These are phyloP conservation scores for Calocybe gangraenosa DNA, from an alignment of 768 basidiomycete genomes.

Conservation along the genomic window DNA sequence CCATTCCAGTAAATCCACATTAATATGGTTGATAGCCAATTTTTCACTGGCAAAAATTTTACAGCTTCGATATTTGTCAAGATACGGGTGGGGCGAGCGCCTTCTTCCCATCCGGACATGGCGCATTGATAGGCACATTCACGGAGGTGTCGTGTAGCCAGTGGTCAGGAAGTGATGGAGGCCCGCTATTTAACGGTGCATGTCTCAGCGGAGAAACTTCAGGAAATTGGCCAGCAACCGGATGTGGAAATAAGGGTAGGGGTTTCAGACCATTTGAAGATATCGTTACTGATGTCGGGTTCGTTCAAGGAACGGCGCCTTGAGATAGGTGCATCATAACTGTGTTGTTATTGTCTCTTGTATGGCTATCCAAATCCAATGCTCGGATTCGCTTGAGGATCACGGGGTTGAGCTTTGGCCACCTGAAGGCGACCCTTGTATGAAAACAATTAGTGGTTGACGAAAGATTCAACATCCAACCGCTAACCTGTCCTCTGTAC, in stretches of 20 bases:
- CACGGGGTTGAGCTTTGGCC: constrained; percentile 34
- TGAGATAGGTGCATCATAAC: constrained; percentile 4
- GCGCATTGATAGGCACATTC: constrained; percentile 49
- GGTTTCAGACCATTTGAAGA: background rate
- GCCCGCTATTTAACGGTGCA: constrained; percentile 40
- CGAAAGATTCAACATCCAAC: constrained; percentile 1
- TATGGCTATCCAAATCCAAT: background rate
- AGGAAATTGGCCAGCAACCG: constrained; percentile 45
- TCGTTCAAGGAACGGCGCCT: constrained; percentile 15
- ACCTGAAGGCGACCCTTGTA: constrained; percentile 22
- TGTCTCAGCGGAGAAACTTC: constrained; percentile 49
- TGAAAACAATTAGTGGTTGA: constrained; percentile 1
- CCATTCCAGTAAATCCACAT: constrained; percentile 43
- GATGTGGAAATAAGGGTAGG: constrained; percentile 53
- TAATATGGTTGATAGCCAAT: background rate
- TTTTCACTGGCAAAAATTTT: background rate
- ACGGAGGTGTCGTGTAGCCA: constrained; percentile 52
- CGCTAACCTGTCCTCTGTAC: background rate
- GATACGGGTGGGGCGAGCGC: constrained; percentile 47
- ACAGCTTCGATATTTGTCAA: constrained; percentile 57
- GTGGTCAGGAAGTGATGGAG: constrained; percentile 54
- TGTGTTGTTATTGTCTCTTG: background rate
- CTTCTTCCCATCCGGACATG: constrained; percentile 57
- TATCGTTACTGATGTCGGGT: constrained; percentile 1
- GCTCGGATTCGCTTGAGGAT: constrained; percentile 25